Conservation (phyloP, 768 basidiomycete genomes). For the Hortiboletus flavorubellus region DNA sequence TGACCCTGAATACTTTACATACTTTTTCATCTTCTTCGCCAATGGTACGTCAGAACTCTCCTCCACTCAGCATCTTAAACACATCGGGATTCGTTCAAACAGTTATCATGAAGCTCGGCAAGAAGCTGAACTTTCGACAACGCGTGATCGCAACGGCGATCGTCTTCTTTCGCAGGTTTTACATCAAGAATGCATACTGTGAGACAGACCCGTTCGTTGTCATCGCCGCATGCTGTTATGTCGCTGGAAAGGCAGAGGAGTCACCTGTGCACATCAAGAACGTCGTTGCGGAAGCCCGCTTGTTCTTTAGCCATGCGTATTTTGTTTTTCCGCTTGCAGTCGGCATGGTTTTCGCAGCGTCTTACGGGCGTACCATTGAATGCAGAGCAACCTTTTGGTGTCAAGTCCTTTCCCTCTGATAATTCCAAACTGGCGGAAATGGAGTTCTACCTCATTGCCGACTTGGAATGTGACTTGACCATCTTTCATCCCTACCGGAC, state of each 20-base stretch:
- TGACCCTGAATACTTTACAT: conserved; percentile 72
- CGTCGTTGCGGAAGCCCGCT: conserved; percentile 78
- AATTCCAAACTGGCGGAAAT: conserved; percentile 94
- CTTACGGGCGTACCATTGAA: neutral
- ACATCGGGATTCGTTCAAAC: neutral
- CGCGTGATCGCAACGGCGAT: conserved; percentile 92
- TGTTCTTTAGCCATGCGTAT: conserved; percentile 66
- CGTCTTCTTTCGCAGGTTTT: conserved; percentile 95
- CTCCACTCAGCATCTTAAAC: neutral
- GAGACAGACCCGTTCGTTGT: conserved; percentile 96
- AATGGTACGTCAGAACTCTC: conserved; percentile 50
- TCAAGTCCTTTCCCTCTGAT: conserved; percentile 82
- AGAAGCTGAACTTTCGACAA: conserved; percentile 79
- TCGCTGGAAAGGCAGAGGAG: conserved; percentile 97
- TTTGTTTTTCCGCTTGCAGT: neutral
- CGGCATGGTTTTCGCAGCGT: neutral
- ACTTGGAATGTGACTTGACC: conserved; percentile 91
- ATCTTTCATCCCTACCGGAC: conserved; percentile 96
- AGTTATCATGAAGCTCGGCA: conserved; percentile 88
- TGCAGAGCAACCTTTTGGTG: conserved; percentile 61
- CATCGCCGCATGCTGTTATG: conserved; percentile 89
- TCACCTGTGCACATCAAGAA: conserved; percentile 93
- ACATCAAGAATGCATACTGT: conserved; percentile 91
- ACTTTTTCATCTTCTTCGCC: conserved; percentile 85
- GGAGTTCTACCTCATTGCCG: conserved; percentile 98